Evolutionary conservation across 345 rosid species (phyloP).

Genomic region (Populus alba): DNA sequence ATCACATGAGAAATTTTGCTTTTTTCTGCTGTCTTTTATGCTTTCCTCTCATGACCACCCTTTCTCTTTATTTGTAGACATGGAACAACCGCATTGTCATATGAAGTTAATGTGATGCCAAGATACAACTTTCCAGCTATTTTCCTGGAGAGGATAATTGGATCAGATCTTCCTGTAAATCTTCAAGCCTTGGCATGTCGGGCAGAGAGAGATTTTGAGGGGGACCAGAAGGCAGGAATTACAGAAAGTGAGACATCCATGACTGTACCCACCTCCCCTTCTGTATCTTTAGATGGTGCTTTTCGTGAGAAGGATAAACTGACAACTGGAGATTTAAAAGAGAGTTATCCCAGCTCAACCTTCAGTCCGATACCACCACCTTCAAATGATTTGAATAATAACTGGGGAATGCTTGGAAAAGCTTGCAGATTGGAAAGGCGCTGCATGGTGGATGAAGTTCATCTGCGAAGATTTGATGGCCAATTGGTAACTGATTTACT

Average conservation of each 20-base stretch:
- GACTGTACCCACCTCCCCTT: slow-evolving; percentile 30
- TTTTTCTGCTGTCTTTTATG: not conserved
- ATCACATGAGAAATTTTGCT: not conserved
- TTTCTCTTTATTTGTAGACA: slow-evolving; percentile 42
- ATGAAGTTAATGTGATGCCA: slow-evolving; percentile 86
- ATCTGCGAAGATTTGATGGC: slow-evolving; percentile 96
- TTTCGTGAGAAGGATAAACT: slow-evolving; percentile 22
- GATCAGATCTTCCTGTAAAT: slow-evolving; percentile 93
- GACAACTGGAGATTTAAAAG: slow-evolving; percentile 29
- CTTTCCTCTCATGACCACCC: not conserved
- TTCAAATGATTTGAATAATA: slow-evolving; percentile 52
- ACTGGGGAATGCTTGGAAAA: slow-evolving; percentile 81
- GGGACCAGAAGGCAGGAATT: slow-evolving; percentile 35
- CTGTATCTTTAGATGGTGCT: slow-evolving; percentile 32
- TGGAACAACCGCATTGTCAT: slow-evolving; percentile 56
- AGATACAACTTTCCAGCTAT: slow-evolving; percentile 91
- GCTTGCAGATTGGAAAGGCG: slow-evolving; percentile 74
- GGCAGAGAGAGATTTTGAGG: slow-evolving; percentile 59
- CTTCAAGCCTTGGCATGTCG: slow-evolving; percentile 79
- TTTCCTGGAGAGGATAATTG: slow-evolving; percentile 86
- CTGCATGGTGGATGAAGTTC: slow-evolving; percentile 88
- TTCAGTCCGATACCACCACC: slow-evolving; percentile 37
- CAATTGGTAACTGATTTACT: slow-evolving; percentile 59
- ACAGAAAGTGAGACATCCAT: slow-evolving; percentile 32
- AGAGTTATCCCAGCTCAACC: slow-evolving; percentile 37